Base-by-base conservation (phyloP, 75 land plant species). In the Pinus tabuliformis region DNA sequence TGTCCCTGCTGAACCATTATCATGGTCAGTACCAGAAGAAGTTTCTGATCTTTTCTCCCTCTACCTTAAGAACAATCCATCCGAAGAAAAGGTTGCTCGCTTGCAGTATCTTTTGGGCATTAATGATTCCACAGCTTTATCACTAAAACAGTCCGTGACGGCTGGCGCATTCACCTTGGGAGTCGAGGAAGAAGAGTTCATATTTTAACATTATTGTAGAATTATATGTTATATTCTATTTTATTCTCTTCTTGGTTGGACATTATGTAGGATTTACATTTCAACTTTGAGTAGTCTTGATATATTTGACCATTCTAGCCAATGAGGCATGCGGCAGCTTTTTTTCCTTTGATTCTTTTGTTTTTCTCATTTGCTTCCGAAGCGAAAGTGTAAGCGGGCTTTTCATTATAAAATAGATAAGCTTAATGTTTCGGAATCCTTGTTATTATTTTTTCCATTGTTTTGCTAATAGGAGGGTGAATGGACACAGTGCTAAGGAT, bases 11-110 rank as follows among this genome's bases (percentile, higher is more conserved):
- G 80, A 82, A 33, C 84, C 92, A 17, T 62, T 94, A 73, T 77
- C 93, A 24, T 97, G 99, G 99, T 81, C 97, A 5, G 78, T 92
- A 9, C 80, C 88, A 12, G 98, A 92, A 60, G 99, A 97, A 78
- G 81, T 97, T 12, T 73, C 83, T 14, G 97, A 94, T 81, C 81
- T 97, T 9, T 97, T 77, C 76, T 80, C 81, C 56, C 56, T 88
- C 59, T 97, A 95, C 78, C 15, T 84, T 68, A 91, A 89, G 81
- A 85, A 84, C 39, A 75, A 85, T n/a, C 92, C 93, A 15, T 60
- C 83, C 1, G 78, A 82, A 14, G 91, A 92, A 57, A 94, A 89
- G 61, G 72, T 86, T n/a, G 20, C 80, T 5, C 83, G 98, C 39
- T 62, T 97, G 71, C 99, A 95, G 72, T 90, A 88, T 76, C 86